A percentile compares a stretch with the other conserved stretches of the same genome.
Evolutionary conservation across 2,329 filamentous ascomycete species (phyloP).

Genomic region (Botrytis porri): DNA sequence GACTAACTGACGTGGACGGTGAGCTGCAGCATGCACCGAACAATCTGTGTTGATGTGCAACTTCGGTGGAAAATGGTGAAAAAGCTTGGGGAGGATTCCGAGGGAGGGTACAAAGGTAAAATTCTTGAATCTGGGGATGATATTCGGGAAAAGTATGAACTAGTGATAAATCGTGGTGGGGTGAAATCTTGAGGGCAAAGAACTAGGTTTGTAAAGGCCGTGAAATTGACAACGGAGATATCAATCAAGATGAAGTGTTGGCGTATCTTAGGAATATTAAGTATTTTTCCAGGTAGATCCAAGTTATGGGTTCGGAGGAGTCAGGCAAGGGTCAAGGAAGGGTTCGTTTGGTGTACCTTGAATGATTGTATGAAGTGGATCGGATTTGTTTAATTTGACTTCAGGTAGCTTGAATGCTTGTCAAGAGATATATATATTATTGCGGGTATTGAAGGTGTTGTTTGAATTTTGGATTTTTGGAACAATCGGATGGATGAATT

Average conservation of each 20-base stretch:
- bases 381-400: conserved; percentile 16
- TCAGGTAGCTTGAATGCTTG: conserved; percentile 8
- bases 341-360: conserved; percentile 11
- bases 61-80: conserved; percentile 22
- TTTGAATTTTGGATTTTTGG: background rate
- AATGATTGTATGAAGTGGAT: conserved; percentile 2
- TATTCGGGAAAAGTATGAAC: background rate
- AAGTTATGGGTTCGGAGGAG: conserved; percentile 7
- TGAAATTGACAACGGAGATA: conserved; percentile 15
- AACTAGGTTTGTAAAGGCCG: background rate
- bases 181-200: conserved; percentile 9
- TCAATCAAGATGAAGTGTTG: conserved; percentile 10
- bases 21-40: conserved; percentile 29
- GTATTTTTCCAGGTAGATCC: conserved; percentile 3
- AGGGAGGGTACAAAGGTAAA: conserved; percentile 13
- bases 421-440: background rate
- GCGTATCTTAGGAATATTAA: conserved; percentile 15
- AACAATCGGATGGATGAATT: conserved; percentile 3
- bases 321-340: conserved; percentile 8
- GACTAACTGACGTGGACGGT: conserved; percentile 32
- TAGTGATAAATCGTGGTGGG: conserved; percentile 6
- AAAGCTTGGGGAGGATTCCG: conserved; percentile 10
- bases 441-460: background rate
- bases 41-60: conserved; percentile 27
- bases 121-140: conserved; percentile 15